These are phyloP conservation scores for Voacanga thouarsii DNA, from an alignment of 257 asterid species.

Conservation along the genomic window DNA sequence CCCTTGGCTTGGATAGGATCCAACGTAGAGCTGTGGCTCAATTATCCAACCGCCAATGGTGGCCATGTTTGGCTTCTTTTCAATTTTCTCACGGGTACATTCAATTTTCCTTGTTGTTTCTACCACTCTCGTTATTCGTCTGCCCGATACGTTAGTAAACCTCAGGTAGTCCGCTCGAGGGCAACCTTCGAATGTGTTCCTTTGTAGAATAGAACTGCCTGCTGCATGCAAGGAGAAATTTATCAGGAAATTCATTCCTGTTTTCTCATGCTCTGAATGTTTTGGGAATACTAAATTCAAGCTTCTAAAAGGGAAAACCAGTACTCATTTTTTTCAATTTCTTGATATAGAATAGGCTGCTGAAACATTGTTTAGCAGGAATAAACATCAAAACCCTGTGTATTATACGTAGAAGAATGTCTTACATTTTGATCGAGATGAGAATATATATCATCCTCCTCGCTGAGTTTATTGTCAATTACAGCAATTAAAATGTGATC, in stretches of 20 bases:
- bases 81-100: slow-evolving; percentile 43
- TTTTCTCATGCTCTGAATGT: background rate
- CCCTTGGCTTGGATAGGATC: slow-evolving; percentile 47
- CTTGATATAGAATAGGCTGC: background rate
- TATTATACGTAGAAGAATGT: no score
- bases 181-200: background rate
- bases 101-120: background rate
- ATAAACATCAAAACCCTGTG: no score
- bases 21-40: slow-evolving; percentile 38
- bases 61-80: slow-evolving; percentile 39
- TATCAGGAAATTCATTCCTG: background rate
- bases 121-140: background rate
- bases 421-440: background rate
- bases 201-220: background rate
- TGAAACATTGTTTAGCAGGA: background rate
- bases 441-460: no score
- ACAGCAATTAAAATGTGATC: no score
- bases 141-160: no score
- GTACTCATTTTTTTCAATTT: no score
- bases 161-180: background rate
- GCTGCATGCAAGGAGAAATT: slow-evolving; percentile 1
- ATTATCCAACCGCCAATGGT: slow-evolving; percentile 49
- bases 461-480: no score
- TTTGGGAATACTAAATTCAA: background rate
- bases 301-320: background rate